These are phyloP conservation scores for Dissophora globulifera DNA, from an alignment of 192 early-diverging fungal species.

Conservation along the genomic window DNA sequence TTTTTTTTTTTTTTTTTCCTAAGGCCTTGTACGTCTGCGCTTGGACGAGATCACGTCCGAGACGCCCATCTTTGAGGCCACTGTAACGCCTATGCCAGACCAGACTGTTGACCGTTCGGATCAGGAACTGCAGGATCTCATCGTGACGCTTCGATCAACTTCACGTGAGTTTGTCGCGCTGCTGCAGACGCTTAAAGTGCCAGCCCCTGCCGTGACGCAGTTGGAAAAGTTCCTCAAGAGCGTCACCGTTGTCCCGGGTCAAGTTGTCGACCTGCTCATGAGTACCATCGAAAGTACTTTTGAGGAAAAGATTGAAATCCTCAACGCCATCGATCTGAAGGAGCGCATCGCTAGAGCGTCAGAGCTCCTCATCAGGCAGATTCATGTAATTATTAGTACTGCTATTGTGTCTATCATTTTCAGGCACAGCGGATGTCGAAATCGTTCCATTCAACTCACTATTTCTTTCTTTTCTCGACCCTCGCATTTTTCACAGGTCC, in stretches of 20 bases:
- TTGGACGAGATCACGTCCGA: slow-evolving; percentile 59
- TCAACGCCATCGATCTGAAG: slow-evolving; percentile 66
- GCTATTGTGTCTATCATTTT: not conserved
- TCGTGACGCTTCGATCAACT: slow-evolving; percentile 63
- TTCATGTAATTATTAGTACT: slow-evolving; percentile 57
- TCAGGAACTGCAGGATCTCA: slow-evolving; percentile 62
- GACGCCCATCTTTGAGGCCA: slow-evolving; percentile 63
- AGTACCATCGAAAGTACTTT: slow-evolving; percentile 75
- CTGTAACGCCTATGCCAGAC: slow-evolving; percentile 61
- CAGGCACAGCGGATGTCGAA: too few relatives aligned
- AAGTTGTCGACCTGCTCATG: slow-evolving; percentile 76
- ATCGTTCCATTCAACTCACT: too few relatives aligned
- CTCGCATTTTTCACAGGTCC: slow-evolving; percentile 56
- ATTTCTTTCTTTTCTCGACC: not conserved
- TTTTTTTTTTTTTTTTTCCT: not conserved
- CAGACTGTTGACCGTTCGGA: slow-evolving; percentile 58
- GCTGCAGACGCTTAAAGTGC: slow-evolving; percentile 73
- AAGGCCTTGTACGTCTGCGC: slow-evolving; percentile 69
- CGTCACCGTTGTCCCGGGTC: slow-evolving; percentile 57
- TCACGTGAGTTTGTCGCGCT: slow-evolving; percentile 61
- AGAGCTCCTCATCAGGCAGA: slow-evolving; percentile 75
- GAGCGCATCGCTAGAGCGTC: slow-evolving; percentile 65
- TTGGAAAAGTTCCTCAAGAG: slow-evolving; percentile 72
- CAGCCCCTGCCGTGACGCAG: slow-evolving; percentile 68
- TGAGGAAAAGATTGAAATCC: slow-evolving; percentile 76